These are phyloP conservation scores for Musa schizocarpa DNA, from an alignment of 176 grass and related monocot genomes.

Conservation along the genomic window DNA sequence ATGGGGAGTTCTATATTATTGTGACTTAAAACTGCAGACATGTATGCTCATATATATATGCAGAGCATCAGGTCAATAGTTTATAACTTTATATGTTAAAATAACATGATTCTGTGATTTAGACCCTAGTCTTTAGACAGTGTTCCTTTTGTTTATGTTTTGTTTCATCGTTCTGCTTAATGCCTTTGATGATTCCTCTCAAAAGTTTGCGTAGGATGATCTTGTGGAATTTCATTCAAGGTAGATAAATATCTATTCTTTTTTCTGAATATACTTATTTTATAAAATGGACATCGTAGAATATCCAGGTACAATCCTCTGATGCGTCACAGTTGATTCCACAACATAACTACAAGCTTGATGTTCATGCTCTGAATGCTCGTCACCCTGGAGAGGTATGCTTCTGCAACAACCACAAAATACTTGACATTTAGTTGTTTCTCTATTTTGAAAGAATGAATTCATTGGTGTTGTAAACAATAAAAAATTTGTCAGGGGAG, in stretches of 20 bases:
- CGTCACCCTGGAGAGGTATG: constrained; percentile 82
- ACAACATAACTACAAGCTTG: constrained; percentile 95
- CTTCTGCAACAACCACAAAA: neutral
- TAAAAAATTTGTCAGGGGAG: neutral
- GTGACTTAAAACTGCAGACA: no score
- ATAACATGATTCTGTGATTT: neutral
- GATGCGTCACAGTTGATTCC: constrained; percentile 69
- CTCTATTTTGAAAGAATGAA: neutral
- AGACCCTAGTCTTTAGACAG: neutral
- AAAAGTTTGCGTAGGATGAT: neutral
- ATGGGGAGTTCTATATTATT: neutral
- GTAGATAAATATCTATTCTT: no score
- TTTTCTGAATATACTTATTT: neutral
- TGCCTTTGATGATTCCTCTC: neutral
- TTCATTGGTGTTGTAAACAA: neutral
- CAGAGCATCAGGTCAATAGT: no score
- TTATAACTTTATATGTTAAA: neutral
- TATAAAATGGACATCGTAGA: constrained; percentile 41
- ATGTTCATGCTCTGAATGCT: constrained; percentile 70
- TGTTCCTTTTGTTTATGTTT: neutral
- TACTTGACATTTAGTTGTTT: constrained; percentile 8
- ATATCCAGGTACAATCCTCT: constrained; percentile 53
- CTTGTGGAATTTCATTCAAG: no score
- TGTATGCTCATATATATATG: no score
- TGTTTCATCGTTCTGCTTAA: neutral